phyloP scores from a whole-genome alignment of 768 basidiomycete species.

The Lenzites betulinus region DNA sequence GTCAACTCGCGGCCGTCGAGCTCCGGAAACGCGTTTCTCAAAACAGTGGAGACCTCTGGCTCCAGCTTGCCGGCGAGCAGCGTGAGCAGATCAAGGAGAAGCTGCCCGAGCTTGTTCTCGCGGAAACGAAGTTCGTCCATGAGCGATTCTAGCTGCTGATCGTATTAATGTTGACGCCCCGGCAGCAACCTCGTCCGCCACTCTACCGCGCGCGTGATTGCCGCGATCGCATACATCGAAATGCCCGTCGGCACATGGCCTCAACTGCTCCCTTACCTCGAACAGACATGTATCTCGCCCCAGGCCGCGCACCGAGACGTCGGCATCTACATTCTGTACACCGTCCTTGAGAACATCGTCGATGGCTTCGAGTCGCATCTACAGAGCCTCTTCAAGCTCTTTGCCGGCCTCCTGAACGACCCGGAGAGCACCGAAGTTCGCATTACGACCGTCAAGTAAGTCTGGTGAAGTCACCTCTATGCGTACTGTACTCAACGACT shows the following conservation, averaged over 20 bases:
- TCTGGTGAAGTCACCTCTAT: not conserved
- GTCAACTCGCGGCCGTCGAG: constrained; percentile 96
- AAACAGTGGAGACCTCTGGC: constrained; percentile 84
- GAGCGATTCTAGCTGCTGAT: constrained; percentile 4
- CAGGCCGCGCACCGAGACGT: constrained; percentile 84
- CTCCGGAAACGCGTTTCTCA: constrained; percentile 87
- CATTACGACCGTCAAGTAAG: constrained; percentile 82
- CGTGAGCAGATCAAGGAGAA: constrained; percentile 85
- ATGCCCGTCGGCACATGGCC: constrained; percentile 80
- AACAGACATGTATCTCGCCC: constrained; percentile 70
- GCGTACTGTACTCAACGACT: too few species aligned
- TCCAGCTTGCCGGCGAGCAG: constrained; percentile 60
- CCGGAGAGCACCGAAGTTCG: constrained; percentile 88
- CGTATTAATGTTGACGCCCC: constrained; percentile 10
- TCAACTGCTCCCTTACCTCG: constrained; percentile 84
- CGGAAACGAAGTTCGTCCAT: constrained; percentile 70
- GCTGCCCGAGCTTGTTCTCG: constrained; percentile 74
- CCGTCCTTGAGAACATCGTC: constrained; percentile 88
- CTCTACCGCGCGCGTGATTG: constrained; percentile 88
- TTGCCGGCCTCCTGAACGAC: constrained; percentile 71
- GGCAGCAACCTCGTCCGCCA: constrained; percentile 87
- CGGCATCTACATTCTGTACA: constrained; percentile 85
- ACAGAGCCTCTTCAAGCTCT: constrained; percentile 76
- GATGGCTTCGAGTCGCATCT: constrained; percentile 85
- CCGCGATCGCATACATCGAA: constrained; percentile 90